Base-by-base conservation (phyloP, 495 filamentous ascomycete species). In the Aspergillus affinis region DNA sequence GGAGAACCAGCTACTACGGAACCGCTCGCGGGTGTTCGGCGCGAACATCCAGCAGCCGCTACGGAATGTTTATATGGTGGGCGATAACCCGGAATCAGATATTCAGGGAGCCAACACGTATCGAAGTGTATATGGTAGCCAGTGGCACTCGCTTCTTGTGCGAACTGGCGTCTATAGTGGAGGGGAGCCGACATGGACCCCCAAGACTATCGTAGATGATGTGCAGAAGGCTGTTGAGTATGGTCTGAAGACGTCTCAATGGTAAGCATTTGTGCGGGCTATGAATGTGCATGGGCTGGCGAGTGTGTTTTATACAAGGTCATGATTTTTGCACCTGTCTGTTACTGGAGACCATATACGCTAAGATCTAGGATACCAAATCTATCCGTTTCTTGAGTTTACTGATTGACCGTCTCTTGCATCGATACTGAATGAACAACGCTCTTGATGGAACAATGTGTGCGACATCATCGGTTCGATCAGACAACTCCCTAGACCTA, bases 21-120 rank as follows among this genome's bases (percentile, higher is more conserved):
- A 92, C 62, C 81, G 91, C 15, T 63, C 74, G 17, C 63, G 82
- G 30, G 61, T 82, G 4, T 71, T 80, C 58, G 67, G 69, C 17
- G 68, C 65, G 17, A 61, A 70, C 41, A 62, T 75, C 17, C 58
- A 78, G 0, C 68, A 67, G 8, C 75, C 75, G 17, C 68, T 96
- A 59, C 72, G 75, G 65, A 82, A 78, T 15, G 90, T 99, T 6
- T 98, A 95, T 66, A 97, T 98, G 93, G 82, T 99, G n/a, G 94
- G 94, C 0, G 94, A 99, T 65, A 99, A 98, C 64, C 93, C 94
- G 0, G 90, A 90, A 68, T 90, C 86, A 29, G 94, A 99, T 72
- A 95, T 99, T 59, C 75, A 81, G 13, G 94, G 95, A n/a, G 93
- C 90, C 23, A 98, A 97, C 65, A 79, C 78, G 30, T 94, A 88